phyloP scores from a whole-genome alignment of 371 early-diverging fungal genomes.

The Capillidium rhysosporum region DNA sequence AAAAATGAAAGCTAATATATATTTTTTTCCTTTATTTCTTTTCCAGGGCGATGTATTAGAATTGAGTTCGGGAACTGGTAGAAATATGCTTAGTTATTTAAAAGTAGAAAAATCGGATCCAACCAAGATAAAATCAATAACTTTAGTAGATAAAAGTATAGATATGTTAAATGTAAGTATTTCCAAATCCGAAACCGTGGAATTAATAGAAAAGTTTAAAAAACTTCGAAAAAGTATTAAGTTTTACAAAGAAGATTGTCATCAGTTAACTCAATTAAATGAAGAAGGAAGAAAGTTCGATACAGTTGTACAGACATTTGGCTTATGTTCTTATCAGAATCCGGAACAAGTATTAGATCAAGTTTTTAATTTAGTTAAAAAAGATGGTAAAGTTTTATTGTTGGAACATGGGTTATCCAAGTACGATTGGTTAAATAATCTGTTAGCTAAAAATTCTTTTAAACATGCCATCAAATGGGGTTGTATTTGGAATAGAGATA shows the following conservation, averaged over 20 bases:
- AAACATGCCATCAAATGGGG: conserved; percentile 62
- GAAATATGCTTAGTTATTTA: conserved; percentile 40
- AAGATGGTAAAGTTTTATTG: conserved; percentile 38
- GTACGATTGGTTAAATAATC: conserved; percentile 38
- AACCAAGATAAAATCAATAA: conserved; percentile 10
- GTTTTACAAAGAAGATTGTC: conserved; percentile 13
- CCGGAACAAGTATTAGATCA: conserved; percentile 42
- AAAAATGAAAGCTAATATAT: no score
- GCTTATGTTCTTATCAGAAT: conserved; percentile 49
- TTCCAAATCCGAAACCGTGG: conserved; percentile 17
- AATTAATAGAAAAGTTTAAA: conserved; percentile 17
- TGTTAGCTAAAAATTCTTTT: conserved; percentile 42
- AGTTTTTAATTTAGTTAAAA: conserved; percentile 33
- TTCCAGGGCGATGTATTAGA: conserved; percentile 27
- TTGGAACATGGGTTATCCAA: conserved; percentile 57
- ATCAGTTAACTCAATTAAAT: conserved; percentile 16
- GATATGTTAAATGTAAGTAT: conserved; percentile 37
- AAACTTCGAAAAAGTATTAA: conserved; percentile 9
- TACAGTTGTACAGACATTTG: conserved; percentile 66
- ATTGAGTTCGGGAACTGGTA: conserved; percentile 47
- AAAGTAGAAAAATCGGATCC: conserved; percentile 13
- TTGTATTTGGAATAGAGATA: conserved; percentile 76
- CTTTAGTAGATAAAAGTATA: conserved; percentile 30
- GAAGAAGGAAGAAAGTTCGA: conserved; percentile 23
- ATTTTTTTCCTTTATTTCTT: no score